Evolutionary conservation across 345 rosid genomes (phyloP).

Genomic region (Gossypium turneri): DNA sequence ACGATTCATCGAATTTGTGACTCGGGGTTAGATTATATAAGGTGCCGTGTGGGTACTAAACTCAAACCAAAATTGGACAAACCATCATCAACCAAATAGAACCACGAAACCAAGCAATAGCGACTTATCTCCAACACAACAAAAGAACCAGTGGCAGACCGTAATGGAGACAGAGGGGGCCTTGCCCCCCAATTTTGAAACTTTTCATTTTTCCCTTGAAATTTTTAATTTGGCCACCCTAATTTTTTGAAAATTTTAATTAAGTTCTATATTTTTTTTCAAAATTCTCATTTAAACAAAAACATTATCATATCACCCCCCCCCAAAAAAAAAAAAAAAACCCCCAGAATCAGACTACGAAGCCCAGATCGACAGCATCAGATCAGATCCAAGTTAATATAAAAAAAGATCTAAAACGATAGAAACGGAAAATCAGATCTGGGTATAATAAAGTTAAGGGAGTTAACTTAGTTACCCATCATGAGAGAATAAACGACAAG

Average conservation of each 20-base stretch:
- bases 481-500: conserved; percentile 84
- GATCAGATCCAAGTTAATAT: conserved; percentile 17
- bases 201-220: too few relatives aligned
- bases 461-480: conserved; percentile 53
- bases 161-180: too few relatives aligned
- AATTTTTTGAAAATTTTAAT: too few relatives aligned
- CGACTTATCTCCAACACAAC: not conserved
- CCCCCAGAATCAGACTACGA: not conserved
- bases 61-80: not conserved
- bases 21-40: not conserved
- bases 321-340: not conserved
- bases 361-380: not conserved
- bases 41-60: not conserved
- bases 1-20: not conserved
- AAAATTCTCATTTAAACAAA: not conserved
- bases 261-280: too few relatives aligned
- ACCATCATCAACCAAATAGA: not conserved
- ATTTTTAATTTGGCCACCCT: too few relatives aligned
- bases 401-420: not conserved
- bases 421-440: conserved; percentile 10
- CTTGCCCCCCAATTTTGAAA: too few relatives aligned
- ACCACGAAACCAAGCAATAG: not conserved
- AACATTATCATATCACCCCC: not conserved
- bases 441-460: not conserved
- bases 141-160: not conserved